Percentiles rank a stretch among this genome's conserved stretches.
Evolutionary conservation across 208 protist species (phyloP).

Genomic region (Trypanosoma cruzi): DNA sequence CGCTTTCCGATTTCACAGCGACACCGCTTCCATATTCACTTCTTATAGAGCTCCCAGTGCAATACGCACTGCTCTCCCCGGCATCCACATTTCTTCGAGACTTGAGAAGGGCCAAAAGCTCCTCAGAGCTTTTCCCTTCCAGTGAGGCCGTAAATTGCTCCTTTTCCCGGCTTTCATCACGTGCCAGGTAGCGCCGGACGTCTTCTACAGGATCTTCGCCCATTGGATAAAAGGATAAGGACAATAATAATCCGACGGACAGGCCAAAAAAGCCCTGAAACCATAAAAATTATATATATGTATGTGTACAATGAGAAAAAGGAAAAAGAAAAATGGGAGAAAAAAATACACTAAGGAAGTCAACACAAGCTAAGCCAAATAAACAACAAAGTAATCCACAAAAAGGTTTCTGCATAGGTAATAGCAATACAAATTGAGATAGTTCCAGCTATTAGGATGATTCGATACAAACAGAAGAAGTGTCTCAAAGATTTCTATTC

Average conservation of each 20-base stretch:
- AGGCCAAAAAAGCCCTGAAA: not conserved
- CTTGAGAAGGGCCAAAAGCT: constrained; percentile 21
- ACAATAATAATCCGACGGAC: not conserved
- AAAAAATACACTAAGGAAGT: too few species aligned
- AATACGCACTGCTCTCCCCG: not conserved
- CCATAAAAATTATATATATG: too few species aligned
- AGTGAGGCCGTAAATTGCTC: constrained; percentile 20
- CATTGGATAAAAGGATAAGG: constrained; percentile 13
- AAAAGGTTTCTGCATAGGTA: not conserved
- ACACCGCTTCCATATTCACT: not conserved
- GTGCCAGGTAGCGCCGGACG: constrained; percentile 18
- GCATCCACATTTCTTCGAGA: not conserved
- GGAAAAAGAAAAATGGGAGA: not conserved
- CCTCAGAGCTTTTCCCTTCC: constrained; percentile 17
- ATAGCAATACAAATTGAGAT: not conserved
- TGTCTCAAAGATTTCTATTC: constrained; percentile 9
- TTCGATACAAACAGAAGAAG: not conserved
- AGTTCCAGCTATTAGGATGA: not conserved
- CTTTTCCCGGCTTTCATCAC: constrained; percentile 19
- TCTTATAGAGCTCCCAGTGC: not conserved
- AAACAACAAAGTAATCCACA: too few species aligned
- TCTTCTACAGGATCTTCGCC: constrained; percentile 19
- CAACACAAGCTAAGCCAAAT: too few species aligned
- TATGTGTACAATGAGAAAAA: not conserved
- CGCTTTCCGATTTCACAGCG: not conserved